Evolutionary conservation across 352 stramenopile genomes (phyloP), one percentile per base, ranked within the genome.

Genomic region (Blastocystis sp.): DNA sequence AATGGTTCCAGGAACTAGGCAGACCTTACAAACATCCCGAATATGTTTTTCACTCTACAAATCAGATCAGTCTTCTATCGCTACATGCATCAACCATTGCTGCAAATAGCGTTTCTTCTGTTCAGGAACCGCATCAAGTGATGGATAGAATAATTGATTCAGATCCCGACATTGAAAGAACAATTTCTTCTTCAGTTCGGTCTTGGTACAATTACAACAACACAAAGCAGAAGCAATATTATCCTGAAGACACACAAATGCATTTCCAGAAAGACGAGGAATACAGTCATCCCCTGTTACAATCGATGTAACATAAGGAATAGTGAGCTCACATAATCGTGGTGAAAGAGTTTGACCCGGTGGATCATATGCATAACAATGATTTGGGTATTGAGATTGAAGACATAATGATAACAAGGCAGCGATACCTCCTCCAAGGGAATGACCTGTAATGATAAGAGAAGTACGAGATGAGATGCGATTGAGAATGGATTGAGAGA

Each of bases 351-450:
- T 77, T 56, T 77, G 65, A 35, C 65, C 37, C n/a, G 65, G 65
- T 24, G 65, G 65, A 77, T 77, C 65, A 27, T 54, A 77, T 5
- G 65, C 37, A 32, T 77, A 77, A 49, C 65, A 77, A 32, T 19
- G 21, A 49, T 77, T 77, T 16, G 65, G 65, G 65, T 58, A 77
- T 19, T 77, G 32, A 3, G 21, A 6, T 46, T 77, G 65, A 11
- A 77, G 43, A 29, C 29, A 51, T 37, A 57, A 14, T 37, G 65
- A 77, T 5, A 77, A 6, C 27, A 77, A 49, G 21, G 65, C 9
- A 19, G 65, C 65, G 6, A 77, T 49, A 0, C 65, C 65, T 51
- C 24, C 65, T 12, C 65, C 65, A 5, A 77, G 11, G 2, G 65
- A 77, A 56, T 77, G 65, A 54, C 65, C 65, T 1, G 32, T 51